Evolutionary conservation across 805 yeast genomes (phyloP).

Genomic region (Pichia pseudocactophila): DNA sequence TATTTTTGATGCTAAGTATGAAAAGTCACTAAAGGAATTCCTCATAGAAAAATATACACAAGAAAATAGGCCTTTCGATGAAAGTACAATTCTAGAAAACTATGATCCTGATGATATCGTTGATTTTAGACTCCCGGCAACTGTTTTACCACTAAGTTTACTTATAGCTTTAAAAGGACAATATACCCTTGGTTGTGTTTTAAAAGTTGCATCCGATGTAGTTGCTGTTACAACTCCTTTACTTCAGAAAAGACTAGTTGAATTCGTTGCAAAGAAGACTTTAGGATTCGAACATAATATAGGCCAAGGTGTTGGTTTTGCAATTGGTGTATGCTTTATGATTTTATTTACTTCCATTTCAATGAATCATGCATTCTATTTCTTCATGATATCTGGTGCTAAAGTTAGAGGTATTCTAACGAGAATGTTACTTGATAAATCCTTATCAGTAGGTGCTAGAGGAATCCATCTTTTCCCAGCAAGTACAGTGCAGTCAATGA

Average conservation of each 20-base stretch:
- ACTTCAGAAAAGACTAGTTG: conserved; percentile 52
- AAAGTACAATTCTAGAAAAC: conserved; percentile 6
- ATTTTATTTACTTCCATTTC: conserved; percentile 39
- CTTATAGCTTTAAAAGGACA: conserved; percentile 41
- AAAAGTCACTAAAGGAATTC: conserved; percentile 11
- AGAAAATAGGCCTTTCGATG: conserved; percentile 17
- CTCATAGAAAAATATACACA: conserved; percentile 1
- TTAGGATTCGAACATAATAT: conserved; percentile 32
- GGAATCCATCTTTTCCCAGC: conserved; percentile 57
- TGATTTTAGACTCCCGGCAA: conserved; percentile 18
- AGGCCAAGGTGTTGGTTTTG: conserved; percentile 68
- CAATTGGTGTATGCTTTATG: conserved; percentile 60
- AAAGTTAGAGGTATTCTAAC: conserved; percentile 62
- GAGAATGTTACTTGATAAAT: conserved; percentile 56
- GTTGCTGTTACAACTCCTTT: conserved; percentile 53
- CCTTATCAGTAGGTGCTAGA: conserved; percentile 50
- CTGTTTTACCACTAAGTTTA: conserved; percentile 29
- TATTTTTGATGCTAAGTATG: conserved; percentile 26
- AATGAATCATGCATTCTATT: conserved; percentile 57
- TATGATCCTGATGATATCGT: conserved; percentile 12
- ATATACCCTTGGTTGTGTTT: conserved; percentile 33
- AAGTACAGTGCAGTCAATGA: conserved; percentile 66
- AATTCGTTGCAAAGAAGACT: conserved; percentile 46
- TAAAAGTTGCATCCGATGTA: conserved; percentile 37
- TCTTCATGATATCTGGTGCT: conserved; percentile 56